These are phyloP conservation scores for Coniochaeta prunicola DNA, from an alignment of 2,329 filamentous ascomycete species.

Conservation along the genomic window DNA sequence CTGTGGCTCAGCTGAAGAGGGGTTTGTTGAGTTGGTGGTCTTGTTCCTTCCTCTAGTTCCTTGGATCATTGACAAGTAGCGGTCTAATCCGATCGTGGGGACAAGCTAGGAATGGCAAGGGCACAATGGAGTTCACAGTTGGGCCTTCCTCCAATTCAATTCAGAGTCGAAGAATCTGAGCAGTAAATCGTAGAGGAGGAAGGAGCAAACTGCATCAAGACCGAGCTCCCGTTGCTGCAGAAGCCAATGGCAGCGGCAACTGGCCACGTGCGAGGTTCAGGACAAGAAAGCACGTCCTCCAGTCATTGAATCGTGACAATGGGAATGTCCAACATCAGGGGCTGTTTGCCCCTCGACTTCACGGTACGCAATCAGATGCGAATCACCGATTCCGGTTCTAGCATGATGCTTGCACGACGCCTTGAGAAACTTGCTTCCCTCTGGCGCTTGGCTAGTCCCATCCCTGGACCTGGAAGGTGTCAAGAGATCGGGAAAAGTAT, in stretches of 20 bases:
- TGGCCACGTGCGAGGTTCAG: neutral
- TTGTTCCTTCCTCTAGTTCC: neutral
- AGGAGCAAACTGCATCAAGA: neutral
- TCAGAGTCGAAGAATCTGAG: no score
- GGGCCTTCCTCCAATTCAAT: no score
- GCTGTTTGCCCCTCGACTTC: neutral
- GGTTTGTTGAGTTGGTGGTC: neutral
- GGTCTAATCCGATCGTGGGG: no score
- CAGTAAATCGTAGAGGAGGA: neutral
- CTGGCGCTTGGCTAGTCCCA: neutral
- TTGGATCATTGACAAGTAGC: no score
- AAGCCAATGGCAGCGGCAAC: neutral
- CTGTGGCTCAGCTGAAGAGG: neutral
- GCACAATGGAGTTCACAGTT: no score
- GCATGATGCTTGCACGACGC: neutral
- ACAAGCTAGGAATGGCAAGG: neutral
- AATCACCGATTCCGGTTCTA: neutral
- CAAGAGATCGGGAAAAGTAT: neutral
- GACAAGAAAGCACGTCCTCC: neutral
- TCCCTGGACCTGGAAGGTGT: neutral
- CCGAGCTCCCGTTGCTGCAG: neutral
- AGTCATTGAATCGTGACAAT: neutral
- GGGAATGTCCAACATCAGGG: neutral
- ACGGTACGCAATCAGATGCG: no score
- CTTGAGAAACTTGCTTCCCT: neutral